Conservation (phyloP, 805 yeast species). For the Saccharomycopsis sp. region DNA sequence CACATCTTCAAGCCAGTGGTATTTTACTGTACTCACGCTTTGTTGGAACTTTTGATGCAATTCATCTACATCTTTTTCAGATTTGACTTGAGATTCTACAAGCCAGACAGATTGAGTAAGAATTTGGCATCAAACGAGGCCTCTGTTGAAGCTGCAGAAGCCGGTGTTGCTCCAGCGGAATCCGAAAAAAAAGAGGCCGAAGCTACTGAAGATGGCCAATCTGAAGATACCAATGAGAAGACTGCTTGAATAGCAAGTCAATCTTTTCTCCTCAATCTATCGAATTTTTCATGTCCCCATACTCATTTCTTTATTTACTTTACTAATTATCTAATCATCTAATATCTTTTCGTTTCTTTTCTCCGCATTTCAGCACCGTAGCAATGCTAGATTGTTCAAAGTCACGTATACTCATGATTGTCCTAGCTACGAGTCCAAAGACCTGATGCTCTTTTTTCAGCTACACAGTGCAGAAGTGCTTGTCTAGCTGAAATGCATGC, state of each 20-base stretch:
- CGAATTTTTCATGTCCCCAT: not conserved
- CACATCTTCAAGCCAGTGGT: constrained; percentile 48
- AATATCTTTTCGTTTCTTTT: not conserved
- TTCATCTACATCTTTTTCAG: constrained; percentile 52
- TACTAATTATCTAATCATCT: not conserved
- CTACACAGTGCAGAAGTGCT: no score
- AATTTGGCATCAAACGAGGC: not conserved
- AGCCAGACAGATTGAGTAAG: constrained; percentile 53
- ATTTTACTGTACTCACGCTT: constrained; percentile 64
- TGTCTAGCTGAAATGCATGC: not conserved
- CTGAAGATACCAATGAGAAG: not conserved
- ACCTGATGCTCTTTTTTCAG: no score
- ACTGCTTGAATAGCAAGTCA: not conserved
- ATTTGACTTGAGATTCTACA: constrained; percentile 69
- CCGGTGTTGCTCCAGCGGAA: not conserved
- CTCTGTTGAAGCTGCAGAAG: not conserved
- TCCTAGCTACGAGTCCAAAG: no score
- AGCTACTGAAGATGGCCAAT: not conserved
- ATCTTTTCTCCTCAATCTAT: not conserved
- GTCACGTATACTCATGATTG: not conserved
- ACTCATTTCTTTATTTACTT: not conserved
- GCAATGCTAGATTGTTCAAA: not conserved
- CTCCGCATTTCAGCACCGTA: not conserved
- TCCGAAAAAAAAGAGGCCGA: not conserved
- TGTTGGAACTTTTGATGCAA: constrained; percentile 51